phyloP scores from a whole-genome alignment of 2,329 filamentous ascomycete species.

The Hypoxylon sp. region DNA sequence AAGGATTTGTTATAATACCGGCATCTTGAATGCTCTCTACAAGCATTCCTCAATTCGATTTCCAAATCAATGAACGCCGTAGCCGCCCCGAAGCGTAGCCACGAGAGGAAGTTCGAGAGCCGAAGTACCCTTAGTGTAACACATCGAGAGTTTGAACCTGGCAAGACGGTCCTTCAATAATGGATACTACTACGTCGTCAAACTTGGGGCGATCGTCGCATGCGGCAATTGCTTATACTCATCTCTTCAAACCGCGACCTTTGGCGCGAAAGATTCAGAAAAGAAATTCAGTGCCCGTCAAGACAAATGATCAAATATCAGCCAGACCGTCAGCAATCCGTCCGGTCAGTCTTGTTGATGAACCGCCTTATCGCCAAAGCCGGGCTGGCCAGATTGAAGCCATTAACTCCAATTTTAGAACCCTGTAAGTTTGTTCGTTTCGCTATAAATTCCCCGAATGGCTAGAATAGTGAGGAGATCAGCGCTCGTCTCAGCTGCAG shows the following conservation, averaged over 20 bases:
- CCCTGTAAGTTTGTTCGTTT: conserved; percentile 45
- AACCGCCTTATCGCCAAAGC: conserved; percentile 12
- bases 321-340: conserved; percentile 12
- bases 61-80: conserved; percentile 17
- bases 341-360: conserved; percentile 2
- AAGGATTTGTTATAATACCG: not conserved
- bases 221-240: conserved; percentile 40
- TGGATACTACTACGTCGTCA: conserved; percentile 42
- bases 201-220: conserved; percentile 32
- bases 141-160: conserved; percentile 27
- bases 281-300: conserved; percentile 42
- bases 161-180: conserved; percentile 41
- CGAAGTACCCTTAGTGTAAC: conserved; percentile 30
- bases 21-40: conserved; percentile 10
- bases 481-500: conserved; percentile 28
- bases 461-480: conserved; percentile 28
- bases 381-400: conserved; percentile 26
- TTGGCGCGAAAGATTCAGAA: conserved; percentile 47
- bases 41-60: conserved; percentile 4
- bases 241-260: conserved; percentile 47
- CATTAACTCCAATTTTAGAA: conserved; percentile 41
- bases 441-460: conserved; percentile 41
- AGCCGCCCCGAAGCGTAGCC: conserved; percentile 25
- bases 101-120: conserved; percentile 23
- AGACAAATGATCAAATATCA: conserved; percentile 27